Evolutionary conservation across 345 rosid genomes (phyloP).

Genomic region (Chamaenerion angustifolium): DNA sequence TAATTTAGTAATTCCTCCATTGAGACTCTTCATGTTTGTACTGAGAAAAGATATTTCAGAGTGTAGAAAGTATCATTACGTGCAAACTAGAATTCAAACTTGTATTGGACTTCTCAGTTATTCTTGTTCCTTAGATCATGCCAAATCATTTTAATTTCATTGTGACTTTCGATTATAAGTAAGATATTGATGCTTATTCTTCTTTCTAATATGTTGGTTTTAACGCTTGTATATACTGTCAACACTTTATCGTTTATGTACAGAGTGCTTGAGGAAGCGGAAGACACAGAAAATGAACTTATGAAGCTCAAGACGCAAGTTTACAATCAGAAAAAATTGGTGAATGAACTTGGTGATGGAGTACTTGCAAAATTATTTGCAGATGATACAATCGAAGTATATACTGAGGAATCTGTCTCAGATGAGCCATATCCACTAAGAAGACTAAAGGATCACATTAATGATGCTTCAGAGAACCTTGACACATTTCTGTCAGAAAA

Average conservation of each 20-base stretch:
- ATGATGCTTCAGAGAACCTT: conserved; percentile 24
- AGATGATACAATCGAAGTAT: conserved; percentile 19
- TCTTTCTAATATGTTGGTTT: too few species aligned
- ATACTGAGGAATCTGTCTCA: conserved; percentile 12
- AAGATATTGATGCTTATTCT: too few species aligned
- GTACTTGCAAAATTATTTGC: conserved; percentile 15
- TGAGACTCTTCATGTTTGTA: too few species aligned
- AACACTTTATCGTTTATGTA: neutral
- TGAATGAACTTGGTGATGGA: conserved; percentile 26
- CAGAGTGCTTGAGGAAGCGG: conserved; percentile 41
- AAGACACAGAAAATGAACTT: conserved; percentile 26
- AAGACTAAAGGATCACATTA: conserved; percentile 20
- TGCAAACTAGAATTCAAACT: neutral
- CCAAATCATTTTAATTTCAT: neutral
- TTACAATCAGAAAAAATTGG: conserved; percentile 26
- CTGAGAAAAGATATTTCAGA: too few species aligned
- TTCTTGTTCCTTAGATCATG: neutral
- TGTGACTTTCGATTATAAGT: too few species aligned
- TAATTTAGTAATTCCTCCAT: too few species aligned
- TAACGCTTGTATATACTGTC: too few species aligned
- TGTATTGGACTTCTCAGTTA: neutral
- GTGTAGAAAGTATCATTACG: too few species aligned
- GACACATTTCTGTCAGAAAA: conserved; percentile 34
- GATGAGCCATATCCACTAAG: conserved; percentile 14
- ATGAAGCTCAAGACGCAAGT: conserved; percentile 30